Evolutionary conservation across 192 early-diverging fungal genomes (phyloP), one percentile per base, ranked within the genome.

Genomic region (Linnemannia schmuckeri): DNA sequence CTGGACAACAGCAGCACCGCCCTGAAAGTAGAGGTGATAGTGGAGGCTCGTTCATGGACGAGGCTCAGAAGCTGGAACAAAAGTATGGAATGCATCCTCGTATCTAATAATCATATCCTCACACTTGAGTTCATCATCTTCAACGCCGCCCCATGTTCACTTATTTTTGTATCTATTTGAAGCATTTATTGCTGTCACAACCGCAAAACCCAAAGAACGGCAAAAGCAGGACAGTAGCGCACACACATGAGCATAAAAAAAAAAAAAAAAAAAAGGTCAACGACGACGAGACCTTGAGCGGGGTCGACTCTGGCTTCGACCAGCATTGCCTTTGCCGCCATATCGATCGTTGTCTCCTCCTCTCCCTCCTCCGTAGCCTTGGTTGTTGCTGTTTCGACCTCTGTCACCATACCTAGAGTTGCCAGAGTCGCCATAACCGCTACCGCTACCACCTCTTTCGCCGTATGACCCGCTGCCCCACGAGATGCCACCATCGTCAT

Each of bases 41-140:
- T 0, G 42, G 24, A 12, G 54, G n/a, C 13, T 76, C 70, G 24
- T 82, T 82, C 38, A 55, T 61, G 41, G 75, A 82, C 8, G 81
- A 61, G 42, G 81, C 81, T 63, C 70, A 44, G 40, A 38, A 63
- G 46, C 30, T 82, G 17, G 81, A 82, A 38, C 70, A 72, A 49
- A 75, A 52, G 46, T 75, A 40, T 40, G 33, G 74, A 55, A 2
- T 75, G 46, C 8, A 54, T 38, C 61, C n/a, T 15, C 30, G 61
- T 13, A 33, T 33, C 7, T 66, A 66, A 30, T 66, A 66, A 27
- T 27, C n/a, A 61, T 7, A 61, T 12, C 3, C 3, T 37, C 37
- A 37, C 37, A 37, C 37, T 37, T 37, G 37, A 37, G 37, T 37
- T 37, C 37, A 37, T 37, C 37, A 37, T 37, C 1, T 37, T 37